Evolutionary conservation across 345 rosid species (phyloP), one percentile per base, ranked within the genome.

Genomic region (Citrus mangshanensis): DNA sequence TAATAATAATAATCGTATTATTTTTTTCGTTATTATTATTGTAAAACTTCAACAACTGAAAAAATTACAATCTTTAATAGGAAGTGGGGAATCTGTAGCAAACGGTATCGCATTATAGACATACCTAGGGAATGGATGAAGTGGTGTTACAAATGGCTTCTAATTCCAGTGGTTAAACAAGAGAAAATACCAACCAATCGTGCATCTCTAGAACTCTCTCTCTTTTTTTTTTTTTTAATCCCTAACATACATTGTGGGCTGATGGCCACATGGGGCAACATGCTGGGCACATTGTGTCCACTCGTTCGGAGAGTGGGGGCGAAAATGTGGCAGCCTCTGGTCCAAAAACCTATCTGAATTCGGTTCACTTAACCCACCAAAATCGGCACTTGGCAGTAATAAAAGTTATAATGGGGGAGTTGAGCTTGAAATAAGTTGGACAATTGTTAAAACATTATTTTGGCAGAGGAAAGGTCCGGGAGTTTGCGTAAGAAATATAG

Each of bases 151-250:
- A 46, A 42, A 46, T 46, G 51, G 9, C 18, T 12, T 46, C 3
- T 4, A 46, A 46, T 46, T 12, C 51, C 14, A 3, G 51, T 13
- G 18, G 51, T 3, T 46, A 13, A 46, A 46, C 18, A 13, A 12
- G 5, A 46, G 18, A 13, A 46, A 13, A 46, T 46, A 3, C 18
- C 1, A 35, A 3, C 18, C 1, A 35, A 1, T 35, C 37, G 51
- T 13, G 51, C 34, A 22, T 60, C 64, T 8, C 30, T 10, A 60
- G 32, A 60, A 25, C 30, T 25, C 32, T 60, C 65, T 60, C 24
- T 58, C 0, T 35, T 1, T 58, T n/a, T 9, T 1, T 3, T 1
- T 25, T 0, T 3, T 10, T 14, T 12, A 4, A 1, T 24, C 7
- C 8, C 51, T 13, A 46, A 46, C 2, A 3, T 3, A 46, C 51